Evolutionary conservation across 2,329 filamentous ascomycete species (phyloP).

Genomic region (Phialophora macrospora): DNA sequence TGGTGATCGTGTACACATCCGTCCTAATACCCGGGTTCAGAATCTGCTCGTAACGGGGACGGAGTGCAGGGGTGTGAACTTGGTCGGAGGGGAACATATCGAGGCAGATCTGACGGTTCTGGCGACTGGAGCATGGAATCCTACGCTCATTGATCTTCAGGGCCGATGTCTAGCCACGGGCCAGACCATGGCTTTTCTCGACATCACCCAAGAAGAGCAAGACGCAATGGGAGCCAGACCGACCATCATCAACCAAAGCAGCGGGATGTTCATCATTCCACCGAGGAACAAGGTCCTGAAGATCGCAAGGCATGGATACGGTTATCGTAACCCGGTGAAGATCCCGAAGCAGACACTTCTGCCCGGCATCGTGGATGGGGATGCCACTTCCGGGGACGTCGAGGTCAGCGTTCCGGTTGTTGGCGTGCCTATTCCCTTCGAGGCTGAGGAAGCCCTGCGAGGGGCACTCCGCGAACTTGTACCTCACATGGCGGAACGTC

Average conservation of each 20-base stretch:
- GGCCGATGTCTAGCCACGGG: conserved; percentile 80
- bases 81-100: conserved; percentile 31
- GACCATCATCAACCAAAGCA: conserved; percentile 59
- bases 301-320: conserved; percentile 70
- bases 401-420: conserved; percentile 49
- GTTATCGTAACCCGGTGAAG: conserved; percentile 53
- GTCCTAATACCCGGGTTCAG: conserved; percentile 45
- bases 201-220: conserved; percentile 74
- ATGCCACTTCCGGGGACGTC: conserved; percentile 23
- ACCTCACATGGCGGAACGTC: conserved; percentile 57
- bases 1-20: conserved; percentile 44
- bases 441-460: conserved; percentile 67
- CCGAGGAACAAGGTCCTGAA: conserved; percentile 62
- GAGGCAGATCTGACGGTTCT: conserved; percentile 57
- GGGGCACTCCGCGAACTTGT: conserved; percentile 65
- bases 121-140: conserved; percentile 87
- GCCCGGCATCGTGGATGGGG: conserved; percentile 13
- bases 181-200: conserved; percentile 78
- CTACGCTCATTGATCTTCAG: conserved; percentile 74
- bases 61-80: conserved; percentile 32
- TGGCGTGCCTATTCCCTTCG: conserved; percentile 50
- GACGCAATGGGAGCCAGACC: conserved; percentile 67
- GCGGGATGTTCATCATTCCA: conserved; percentile 62
- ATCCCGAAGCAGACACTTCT: conserved; percentile 26
- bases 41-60: conserved; percentile 42